Conservation (phyloP, 371 early-diverging fungal species). For the Funneliformis caledonium region DNA sequence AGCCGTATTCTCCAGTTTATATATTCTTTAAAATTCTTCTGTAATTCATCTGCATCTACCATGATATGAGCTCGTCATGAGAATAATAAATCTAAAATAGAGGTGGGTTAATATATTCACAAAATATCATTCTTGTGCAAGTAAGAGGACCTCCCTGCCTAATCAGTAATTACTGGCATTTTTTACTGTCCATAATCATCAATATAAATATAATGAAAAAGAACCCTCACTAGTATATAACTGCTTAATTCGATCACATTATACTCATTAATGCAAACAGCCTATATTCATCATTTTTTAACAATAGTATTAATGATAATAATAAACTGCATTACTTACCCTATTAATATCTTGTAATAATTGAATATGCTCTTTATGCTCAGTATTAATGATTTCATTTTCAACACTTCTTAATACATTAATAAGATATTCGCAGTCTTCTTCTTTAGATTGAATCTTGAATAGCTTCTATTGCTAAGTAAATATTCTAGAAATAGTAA, state of each 20-base stretch:
- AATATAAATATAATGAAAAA: constrained; percentile 28
- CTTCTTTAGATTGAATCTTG: constrained; percentile 2
- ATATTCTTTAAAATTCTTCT: not conserved
- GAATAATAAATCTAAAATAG: constrained; percentile 17
- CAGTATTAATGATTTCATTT: constrained; percentile 4
- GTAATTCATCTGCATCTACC: constrained; percentile 5
- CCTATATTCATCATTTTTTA: constrained; percentile 14
- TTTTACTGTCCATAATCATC: not conserved
- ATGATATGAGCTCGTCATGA: constrained; percentile 5
- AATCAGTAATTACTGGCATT: constrained; percentile 1
- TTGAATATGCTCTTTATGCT: not conserved
- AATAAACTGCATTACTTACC: not conserved
- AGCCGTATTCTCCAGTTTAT: not conserved
- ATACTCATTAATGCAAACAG: constrained; percentile 14
- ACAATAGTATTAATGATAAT: not conserved
- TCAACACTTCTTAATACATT: not conserved
- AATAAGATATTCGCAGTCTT: not conserved
- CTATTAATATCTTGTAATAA: constrained; percentile 3
- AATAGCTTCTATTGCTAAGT: not conserved
- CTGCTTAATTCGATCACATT: constrained; percentile 14
- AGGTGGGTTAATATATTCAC: not conserved
- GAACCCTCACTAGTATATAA: not conserved
- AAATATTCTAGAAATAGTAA: constrained; percentile 19
- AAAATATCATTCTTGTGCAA: not conserved
- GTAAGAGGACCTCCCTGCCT: not conserved